Conservation (phyloP, 2,329 filamentous ascomycete species). For the Fonsecaea erecta region DNA sequence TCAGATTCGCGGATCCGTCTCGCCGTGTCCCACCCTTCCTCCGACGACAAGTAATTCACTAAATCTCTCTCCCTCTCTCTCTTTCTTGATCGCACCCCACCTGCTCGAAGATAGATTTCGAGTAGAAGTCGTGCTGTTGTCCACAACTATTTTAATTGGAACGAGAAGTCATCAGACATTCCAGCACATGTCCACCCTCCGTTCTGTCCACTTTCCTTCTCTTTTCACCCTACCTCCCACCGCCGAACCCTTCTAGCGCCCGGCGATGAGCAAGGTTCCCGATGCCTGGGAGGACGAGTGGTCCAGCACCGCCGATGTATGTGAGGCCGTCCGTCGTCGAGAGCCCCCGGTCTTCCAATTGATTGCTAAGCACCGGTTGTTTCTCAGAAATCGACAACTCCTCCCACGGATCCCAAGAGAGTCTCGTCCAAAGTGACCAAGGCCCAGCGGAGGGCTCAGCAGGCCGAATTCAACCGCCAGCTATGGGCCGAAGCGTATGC, state of each 20-base stretch:
- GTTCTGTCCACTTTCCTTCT: neutral
- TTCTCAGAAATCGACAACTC: slow-evolving; percentile 42
- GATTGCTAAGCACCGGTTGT: neutral
- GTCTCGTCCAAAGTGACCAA: slow-evolving; percentile 65
- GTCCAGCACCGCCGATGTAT: slow-evolving; percentile 72
- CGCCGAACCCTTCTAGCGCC: neutral
- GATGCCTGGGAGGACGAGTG: slow-evolving; percentile 94
- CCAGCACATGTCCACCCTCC: slow-evolving; percentile 4
- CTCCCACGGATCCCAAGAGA: slow-evolving; percentile 49
- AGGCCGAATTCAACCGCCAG: slow-evolving; percentile 81
- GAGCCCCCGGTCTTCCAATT: neutral
- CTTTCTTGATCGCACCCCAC: neutral
- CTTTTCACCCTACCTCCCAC: neutral
- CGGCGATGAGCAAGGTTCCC: slow-evolving; percentile 48
- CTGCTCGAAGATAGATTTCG: neutral
- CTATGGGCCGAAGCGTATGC: slow-evolving; percentile 87
- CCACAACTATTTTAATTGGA: neutral
- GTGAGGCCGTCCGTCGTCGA: neutral
- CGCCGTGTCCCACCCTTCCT: neutral
- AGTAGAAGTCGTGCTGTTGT: neutral
- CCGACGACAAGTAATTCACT: neutral
- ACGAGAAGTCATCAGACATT: neutral
- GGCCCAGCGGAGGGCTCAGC: slow-evolving; percentile 76
- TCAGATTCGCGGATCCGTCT: neutral
- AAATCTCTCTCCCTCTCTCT: neutral